Base-by-base conservation (phyloP, 2,329 filamentous ascomycete genomes). In the Hypomyces perniciosus region DNA sequence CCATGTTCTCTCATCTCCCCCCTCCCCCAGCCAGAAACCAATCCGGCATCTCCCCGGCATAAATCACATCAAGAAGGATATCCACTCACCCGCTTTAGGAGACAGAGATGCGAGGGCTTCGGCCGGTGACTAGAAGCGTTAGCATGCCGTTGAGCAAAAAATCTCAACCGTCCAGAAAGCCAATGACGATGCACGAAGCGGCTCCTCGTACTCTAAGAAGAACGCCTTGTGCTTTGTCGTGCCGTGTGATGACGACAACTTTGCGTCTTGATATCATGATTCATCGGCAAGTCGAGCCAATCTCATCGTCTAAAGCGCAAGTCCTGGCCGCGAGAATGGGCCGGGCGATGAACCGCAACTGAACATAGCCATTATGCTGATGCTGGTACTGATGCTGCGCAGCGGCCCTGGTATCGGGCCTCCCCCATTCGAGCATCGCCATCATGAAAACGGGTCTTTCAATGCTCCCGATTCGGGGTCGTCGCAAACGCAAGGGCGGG, bases 331-430 rank as follows among this genome's bases (percentile, higher is more conserved):
- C 48, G 10, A 47, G 2, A 54, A 54, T 29, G 44, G 52, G 49
- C 52, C 48, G 50, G 52, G 52, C 52, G 42, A 52, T 52, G 50
- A 40, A 45, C 37, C 20, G 26, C 40, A 20, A 20, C 20, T 20
- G 20, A 48, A 46, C 45, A 52, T 39, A 39, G 50, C 50, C 50
- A 38, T 52, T 27, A 38, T 20, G 20, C 20, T 20, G 20, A 20
- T 20, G 20, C 20, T 20, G 20, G 20, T 20, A 3, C 20, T 20
- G 20, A 20, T 20, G 20, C 20, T 20, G 20, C 20, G 20, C 20
- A 20, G 20, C 20, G 20, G 20, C 20, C 20, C 20, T 20, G 20
- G 20, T 20, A 20, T 20, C 20, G 20, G 20, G 20, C 20, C 20
- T 20, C 20, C 20, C 20, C 20, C 20, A 20, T 20, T 20, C 20